Evolutionary conservation across 257 asterid species (phyloP).

Genomic region (Lithospermum erythrorhizon): DNA sequence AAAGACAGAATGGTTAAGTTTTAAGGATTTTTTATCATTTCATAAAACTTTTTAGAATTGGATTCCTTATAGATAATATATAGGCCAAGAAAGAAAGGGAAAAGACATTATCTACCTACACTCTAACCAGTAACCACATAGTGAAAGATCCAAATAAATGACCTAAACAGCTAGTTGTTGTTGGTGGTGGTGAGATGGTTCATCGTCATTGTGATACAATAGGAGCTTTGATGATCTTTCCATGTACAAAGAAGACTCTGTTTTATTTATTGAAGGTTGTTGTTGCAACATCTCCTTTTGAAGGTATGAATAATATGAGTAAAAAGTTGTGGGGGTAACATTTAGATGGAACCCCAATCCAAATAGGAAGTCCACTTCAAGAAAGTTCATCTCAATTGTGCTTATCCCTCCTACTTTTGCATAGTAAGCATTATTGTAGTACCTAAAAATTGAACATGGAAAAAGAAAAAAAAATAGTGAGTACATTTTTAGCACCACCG

Average conservation of each 20-base stretch:
- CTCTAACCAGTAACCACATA: background rate
- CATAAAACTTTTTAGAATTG: background rate
- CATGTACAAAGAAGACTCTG: background rate
- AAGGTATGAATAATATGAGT: background rate
- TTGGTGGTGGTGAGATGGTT: background rate
- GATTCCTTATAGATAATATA: background rate
- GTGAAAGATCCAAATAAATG: background rate
- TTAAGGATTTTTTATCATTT: background rate
- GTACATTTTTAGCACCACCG: too few species aligned
- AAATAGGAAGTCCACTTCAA: background rate
- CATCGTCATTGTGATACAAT: background rate
- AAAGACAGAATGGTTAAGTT: too few species aligned
- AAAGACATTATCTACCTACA: background rate
- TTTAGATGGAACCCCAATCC: background rate
- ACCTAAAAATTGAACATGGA: background rate
- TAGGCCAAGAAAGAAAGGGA: background rate
- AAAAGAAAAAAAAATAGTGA: too few species aligned
- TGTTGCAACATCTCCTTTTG: background rate
- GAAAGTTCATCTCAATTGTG: background rate
- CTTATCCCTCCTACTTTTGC: background rate
- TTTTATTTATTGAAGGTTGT: background rate
- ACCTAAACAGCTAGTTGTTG: too few species aligned
- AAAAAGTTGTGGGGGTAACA: background rate
- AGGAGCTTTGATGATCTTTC: background rate
- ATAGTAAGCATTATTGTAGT: background rate